These are phyloP conservation scores for Pyrenula aspistea DNA, from an alignment of 495 filamentous ascomycete species.

Conservation along the genomic window DNA sequence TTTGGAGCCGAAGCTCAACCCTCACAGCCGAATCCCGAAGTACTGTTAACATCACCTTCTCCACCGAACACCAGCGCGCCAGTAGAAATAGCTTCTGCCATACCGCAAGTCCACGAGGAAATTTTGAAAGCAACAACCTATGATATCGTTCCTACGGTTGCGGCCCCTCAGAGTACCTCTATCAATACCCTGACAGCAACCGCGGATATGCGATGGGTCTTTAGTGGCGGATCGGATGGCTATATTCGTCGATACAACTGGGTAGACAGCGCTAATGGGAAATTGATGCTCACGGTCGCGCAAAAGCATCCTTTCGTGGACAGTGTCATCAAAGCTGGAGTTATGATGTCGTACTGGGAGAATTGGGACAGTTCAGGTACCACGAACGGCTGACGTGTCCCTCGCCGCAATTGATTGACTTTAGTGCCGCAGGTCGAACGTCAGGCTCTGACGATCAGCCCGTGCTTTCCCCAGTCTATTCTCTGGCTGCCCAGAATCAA, in stretches of 20 bases:
- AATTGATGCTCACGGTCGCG: slow-evolving; percentile 85
- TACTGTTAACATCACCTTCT: slow-evolving; percentile 22
- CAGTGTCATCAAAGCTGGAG: slow-evolving; percentile 86
- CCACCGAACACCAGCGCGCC: slow-evolving; percentile 16
- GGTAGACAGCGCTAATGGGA: slow-evolving; percentile 87
- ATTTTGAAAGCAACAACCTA: slow-evolving; percentile 73
- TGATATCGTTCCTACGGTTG: slow-evolving; percentile 94
- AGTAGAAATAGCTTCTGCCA: slow-evolving; percentile 30
- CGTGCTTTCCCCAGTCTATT: slow-evolving; percentile 78
- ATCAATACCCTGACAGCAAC: slow-evolving; percentile 89
- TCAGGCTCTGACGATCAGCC: slow-evolving; percentile 31
- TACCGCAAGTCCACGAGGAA: slow-evolving; percentile 62
- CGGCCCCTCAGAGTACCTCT: slow-evolving; percentile 87
- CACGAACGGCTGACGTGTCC: too few species aligned
- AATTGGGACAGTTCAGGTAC: slow-evolving; percentile 43
- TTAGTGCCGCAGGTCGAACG: slow-evolving; percentile 8
- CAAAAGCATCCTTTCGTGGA: slow-evolving; percentile 97
- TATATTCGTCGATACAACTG: slow-evolving; percentile 95
- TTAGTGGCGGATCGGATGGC: slow-evolving; percentile 86
- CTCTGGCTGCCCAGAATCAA: slow-evolving; percentile 78
- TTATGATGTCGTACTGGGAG: slow-evolving; percentile 94
- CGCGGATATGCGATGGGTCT: slow-evolving; percentile 90
- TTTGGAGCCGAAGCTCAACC: slow-evolving; percentile 24
- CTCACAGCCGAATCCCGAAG: slow-evolving; percentile 17
- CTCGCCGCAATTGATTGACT: too few species aligned